A percentile compares a stretch with the other conserved stretches of the same genome.
Conservation (phyloP, 306 rosid species). For the Cicer arietinum region DNA sequence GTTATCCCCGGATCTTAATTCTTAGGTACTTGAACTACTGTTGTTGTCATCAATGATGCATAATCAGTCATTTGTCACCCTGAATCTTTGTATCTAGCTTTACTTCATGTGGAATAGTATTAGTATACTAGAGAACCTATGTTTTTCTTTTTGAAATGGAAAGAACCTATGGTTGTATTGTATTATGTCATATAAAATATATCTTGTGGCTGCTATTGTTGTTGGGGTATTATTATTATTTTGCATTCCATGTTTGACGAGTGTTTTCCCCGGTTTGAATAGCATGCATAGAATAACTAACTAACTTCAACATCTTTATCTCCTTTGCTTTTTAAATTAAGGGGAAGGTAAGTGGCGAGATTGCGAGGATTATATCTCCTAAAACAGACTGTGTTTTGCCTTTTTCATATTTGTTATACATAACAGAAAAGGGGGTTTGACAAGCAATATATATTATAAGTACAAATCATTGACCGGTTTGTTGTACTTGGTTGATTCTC, state of each 20-base stretch:
- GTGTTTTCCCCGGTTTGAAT: constrained; percentile 1
- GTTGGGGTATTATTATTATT: background rate
- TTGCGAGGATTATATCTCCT: background rate
- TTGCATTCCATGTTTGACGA: background rate
- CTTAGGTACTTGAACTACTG: constrained; percentile 44
- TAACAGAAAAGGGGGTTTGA: background rate
- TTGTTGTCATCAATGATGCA: constrained; percentile 12
- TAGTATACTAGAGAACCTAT: background rate
- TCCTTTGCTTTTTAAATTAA: background rate
- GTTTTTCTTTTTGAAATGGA: too few species aligned
- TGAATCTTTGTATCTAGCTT: constrained; percentile 31
- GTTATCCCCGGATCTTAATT: constrained; percentile 7
- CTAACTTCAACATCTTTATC: background rate
- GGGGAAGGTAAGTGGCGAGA: constrained; percentile 22
- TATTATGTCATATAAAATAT: background rate
- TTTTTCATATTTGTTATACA: background rate
- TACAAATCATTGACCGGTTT: constrained; percentile 40
- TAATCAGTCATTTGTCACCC: constrained; percentile 19
- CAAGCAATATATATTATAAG: background rate
- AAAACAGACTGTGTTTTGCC: background rate
- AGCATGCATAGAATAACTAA: background rate
- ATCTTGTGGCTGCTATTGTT: background rate
- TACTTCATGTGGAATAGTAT: constrained; percentile 7
- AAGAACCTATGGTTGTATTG: background rate
- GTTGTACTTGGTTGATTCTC: constrained; percentile 49